phyloP scores from a whole-genome alignment of 441 rosid genomes.

The Kokia cookei region DNA sequence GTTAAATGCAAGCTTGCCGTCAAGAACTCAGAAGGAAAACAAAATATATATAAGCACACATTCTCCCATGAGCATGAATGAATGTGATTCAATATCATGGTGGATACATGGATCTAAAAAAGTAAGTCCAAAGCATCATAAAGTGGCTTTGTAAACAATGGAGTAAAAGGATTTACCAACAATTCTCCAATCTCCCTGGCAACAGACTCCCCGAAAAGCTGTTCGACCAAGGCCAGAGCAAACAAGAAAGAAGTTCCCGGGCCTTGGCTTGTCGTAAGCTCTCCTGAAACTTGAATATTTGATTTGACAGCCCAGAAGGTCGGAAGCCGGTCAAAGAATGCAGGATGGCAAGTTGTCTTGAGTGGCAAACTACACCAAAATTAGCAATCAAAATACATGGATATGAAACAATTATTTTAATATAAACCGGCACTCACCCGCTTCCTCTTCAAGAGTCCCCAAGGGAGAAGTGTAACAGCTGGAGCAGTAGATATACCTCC shows the following conservation, averaged over 20 bases:
- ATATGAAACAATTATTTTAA: not conserved
- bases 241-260: slow-evolving; percentile 90
- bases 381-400: slow-evolving; percentile 38
- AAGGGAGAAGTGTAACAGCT: slow-evolving; percentile 88
- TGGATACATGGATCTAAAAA: not conserved
- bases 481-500: slow-evolving; percentile 97
- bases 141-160: not conserved
- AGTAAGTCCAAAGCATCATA: not conserved
- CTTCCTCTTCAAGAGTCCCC: slow-evolving; percentile 81
- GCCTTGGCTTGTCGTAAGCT: slow-evolving; percentile 92
- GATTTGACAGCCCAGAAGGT: slow-evolving; percentile 90
- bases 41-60: not conserved
- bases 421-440: slow-evolving; percentile 33
- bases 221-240: slow-evolving; percentile 73
- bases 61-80: not conserved
- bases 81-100: not conserved
- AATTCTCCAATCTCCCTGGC: slow-evolving; percentile 60
- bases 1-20: not conserved
- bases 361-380: slow-evolving; percentile 42
- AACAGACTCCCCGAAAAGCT: slow-evolving; percentile 72
- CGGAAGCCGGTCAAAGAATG: slow-evolving; percentile 79
- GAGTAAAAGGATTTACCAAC: slow-evolving; percentile 38
- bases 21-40: not conserved
- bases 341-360: slow-evolving; percentile 92
- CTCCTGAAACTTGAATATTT: slow-evolving; percentile 76